Percentiles rank a stretch among this genome's conserved stretches.
Conservation (phyloP, 148 eudicot genomes). For the Nepenthes gracilis region DNA sequence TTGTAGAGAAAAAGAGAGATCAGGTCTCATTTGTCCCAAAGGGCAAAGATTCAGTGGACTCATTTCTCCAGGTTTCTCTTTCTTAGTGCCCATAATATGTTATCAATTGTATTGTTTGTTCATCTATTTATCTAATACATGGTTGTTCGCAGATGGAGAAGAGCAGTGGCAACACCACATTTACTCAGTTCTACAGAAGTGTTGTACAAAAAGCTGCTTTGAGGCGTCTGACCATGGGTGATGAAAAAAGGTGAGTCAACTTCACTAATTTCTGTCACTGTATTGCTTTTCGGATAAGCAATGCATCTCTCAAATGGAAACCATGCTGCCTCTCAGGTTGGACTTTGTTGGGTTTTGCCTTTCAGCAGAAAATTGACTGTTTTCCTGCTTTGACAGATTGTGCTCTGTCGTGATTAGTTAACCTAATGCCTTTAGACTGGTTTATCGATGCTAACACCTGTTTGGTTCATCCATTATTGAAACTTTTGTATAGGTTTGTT, state of each 20-base stretch:
- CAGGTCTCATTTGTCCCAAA: constrained; percentile 73
- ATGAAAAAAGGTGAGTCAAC: constrained; percentile 25
- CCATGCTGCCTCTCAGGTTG: no score
- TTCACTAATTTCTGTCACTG: not conserved
- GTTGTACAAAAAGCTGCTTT: constrained; percentile 52
- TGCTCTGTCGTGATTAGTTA: no score
- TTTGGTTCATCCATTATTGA: no score
- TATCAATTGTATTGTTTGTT: not conserved
- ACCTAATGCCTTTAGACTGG: no score
- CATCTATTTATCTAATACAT: not conserved
- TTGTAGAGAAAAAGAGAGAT: constrained; percentile 81
- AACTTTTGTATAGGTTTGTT: no score
- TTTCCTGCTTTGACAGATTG: no score
- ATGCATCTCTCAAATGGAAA: no score
- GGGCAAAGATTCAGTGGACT: constrained; percentile 60
- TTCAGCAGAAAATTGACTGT: no score
- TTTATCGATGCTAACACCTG: no score
- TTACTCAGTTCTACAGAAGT: constrained; percentile 74
- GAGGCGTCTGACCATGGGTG: constrained; percentile 25
- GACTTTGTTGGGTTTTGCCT: no score
- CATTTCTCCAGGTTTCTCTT: constrained; percentile 68
- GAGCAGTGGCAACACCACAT: constrained; percentile 38
- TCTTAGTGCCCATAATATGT: constrained; percentile 2
- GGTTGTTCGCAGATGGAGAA: constrained; percentile 51
- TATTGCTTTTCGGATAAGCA: no score